Evolutionary conservation across 202 grass and related monocot genomes (phyloP), one percentile per base, ranked within the genome.

Genomic region (Panicum hallii): DNA sequence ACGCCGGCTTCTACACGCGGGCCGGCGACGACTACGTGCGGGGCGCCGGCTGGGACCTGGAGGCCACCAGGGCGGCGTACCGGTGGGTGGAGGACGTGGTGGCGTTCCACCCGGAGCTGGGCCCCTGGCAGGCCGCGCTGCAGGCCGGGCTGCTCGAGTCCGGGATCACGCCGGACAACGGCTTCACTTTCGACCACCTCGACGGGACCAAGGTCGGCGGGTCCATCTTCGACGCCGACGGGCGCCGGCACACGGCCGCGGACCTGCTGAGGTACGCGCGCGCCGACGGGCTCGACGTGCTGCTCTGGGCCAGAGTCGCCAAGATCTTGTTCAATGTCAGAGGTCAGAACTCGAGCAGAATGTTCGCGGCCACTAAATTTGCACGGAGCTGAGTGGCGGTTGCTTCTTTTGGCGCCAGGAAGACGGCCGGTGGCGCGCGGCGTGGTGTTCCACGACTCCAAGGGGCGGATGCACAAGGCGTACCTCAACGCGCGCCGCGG

Each of bases 1-100:
- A 97, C 77, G 94, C 94, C 9, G 94, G 94, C 0, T 97, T 97
- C 91, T 97, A 90, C 88, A 97, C 94, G 53, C 92, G 92, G 9
- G 90, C 92, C n/a, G 58, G 78, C 83, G 57, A 77, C 12, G 62
- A 74, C 42, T 94, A 94, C 82, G 88, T 86, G 65, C 41, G 22
- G 23, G 69, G 26, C 42, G 80, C 61, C 53, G 90, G 90, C 12
- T 97, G 94, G 90, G 88, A 97, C 82, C 46, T 73, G 3, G 80
- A 3, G 5, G 74, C 77, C 14, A 9, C 87, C 60, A 56, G 48
- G 83, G 88, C 56, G 28, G 93, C 94, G 40, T 97, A 97, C 86
- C 78, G 54, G 67, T 98, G 96, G 96, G 89, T 95, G 62, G 96
- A 95, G 80, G 72, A 82, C 60, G 90, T 83, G 4, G 89, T 99